Evolutionary conservation across 768 basidiomycete genomes (phyloP), one percentile per base, ranked within the genome.

Genomic region (Clavulina sp.): DNA sequence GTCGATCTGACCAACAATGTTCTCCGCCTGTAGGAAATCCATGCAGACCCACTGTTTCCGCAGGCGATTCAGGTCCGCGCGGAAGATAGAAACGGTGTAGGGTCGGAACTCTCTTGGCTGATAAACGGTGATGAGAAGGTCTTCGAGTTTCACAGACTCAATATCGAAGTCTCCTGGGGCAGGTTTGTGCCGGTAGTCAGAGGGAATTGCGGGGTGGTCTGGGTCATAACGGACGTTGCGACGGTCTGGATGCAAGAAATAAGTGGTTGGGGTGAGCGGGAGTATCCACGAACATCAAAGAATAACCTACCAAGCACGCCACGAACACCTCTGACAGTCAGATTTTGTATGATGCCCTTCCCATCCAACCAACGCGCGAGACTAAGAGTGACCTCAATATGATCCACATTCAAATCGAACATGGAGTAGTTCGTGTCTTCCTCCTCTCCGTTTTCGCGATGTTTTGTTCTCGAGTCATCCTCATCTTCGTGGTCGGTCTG

Each of bases 41-140:
- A 92, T 92, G 64, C 95, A 95, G 33, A 93, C 59, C 89, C 89
- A 97, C 60, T 84, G 80, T 64, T 95, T 96, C 51, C 95, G 72
- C 57, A 97, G 76, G 28, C 71, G 73, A 9, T 75, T 73, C 32
- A 96, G 74, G 58, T 88, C 84, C 24, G 95, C 95, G 53, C 84
- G 81, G 69, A 97, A 99, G 47, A 99, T 88, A 4, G 84, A 88
- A 7, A 84, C 79, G 0, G 82, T 88, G 62, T 82, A 89, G 0
- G 95, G 95, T 13, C 95, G 74, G 68, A 97, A 97, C 52, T 78
- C 74, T 32, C 77, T 82, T 0, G 95, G 93, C 60, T 99, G 93
- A 63, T 96, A 84, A 23, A 99, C 80, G 16, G 93, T 97, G 34
- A 96, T 71, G 9, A 99, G 73, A 5, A 96, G 76, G 61, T 99